phyloP scores from a whole-genome alignment of 257 asterid genomes.

The Capsicum chinense region DNA sequence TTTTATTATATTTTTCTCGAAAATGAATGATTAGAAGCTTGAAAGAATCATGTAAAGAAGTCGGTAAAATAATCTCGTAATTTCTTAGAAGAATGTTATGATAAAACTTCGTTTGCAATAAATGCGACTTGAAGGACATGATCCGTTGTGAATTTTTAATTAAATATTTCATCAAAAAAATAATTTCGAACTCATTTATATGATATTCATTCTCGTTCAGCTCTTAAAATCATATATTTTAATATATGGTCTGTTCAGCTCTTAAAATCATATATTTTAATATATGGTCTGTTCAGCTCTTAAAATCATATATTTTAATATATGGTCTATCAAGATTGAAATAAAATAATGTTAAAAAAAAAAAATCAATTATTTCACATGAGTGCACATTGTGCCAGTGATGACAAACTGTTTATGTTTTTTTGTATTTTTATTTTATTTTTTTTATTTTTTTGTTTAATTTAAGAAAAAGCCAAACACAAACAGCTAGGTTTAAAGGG shows the following conservation, averaged over 20 bases:
- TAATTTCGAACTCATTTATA: too few species aligned
- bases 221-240: background rate
- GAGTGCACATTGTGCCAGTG: conserved; percentile 34
- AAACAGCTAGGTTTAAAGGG: conserved; percentile 40
- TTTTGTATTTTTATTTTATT: background rate
- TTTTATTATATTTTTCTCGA: too few species aligned
- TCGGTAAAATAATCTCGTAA: too few species aligned
- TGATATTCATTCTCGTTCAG: background rate
- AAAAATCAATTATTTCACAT: background rate
- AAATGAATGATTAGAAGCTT: too few species aligned
- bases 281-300: background rate
- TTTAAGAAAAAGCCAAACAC: conserved; percentile 34
- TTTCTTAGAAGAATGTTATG: too few species aligned
- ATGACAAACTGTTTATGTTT: conserved; percentile 26
- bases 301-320: background rate
- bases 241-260: background rate
- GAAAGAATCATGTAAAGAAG: too few species aligned
- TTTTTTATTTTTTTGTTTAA: conserved; percentile 28
- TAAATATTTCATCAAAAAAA: background rate
- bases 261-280: background rate
- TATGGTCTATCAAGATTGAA: background rate
- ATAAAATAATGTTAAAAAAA: background rate
- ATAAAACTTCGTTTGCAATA: too few species aligned
- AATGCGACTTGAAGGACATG: too few species aligned
- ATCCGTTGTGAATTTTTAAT: too few species aligned